A percentile compares a stretch with the other conserved stretches of the same genome.
These are phyloP conservation scores for Chaetomiaceae sp. DNA, from an alignment of 2,329 filamentous ascomycete species.

Conservation along the genomic window DNA sequence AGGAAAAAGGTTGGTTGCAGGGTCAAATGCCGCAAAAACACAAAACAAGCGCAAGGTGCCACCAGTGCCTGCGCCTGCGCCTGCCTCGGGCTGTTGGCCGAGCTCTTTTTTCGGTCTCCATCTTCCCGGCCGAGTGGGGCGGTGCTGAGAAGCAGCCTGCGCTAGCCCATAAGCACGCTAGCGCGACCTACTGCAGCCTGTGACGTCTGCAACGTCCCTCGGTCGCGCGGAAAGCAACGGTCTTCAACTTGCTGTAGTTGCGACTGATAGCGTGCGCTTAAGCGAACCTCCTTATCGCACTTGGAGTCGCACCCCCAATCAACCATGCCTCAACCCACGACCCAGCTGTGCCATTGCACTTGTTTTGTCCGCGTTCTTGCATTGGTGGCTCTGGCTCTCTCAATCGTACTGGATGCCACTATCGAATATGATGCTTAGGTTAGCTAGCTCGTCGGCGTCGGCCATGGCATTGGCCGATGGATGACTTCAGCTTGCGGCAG, in stretches of 20 bases:
- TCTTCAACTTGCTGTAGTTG: background rate
- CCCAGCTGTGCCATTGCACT: no score
- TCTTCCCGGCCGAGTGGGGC: conserved; percentile 21
- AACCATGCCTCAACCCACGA: no score
- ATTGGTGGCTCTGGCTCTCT: no score
- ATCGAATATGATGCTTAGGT: no score
- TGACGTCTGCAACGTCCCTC: conserved; percentile 22
- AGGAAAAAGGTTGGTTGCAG: conserved; percentile 8
- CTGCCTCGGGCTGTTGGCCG: conserved; percentile 20
- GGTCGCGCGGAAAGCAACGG: conserved; percentile 12
- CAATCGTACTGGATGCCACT: no score
- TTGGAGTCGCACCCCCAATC: no score
- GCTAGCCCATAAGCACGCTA: conserved; percentile 9
- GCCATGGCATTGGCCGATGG: background rate
- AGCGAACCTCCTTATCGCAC: no score
- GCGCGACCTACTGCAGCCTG: conserved; percentile 9
- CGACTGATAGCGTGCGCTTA: background rate
- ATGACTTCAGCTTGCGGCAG: background rate
- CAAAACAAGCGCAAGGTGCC: conserved; percentile 12
- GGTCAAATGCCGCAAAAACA: conserved; percentile 15
- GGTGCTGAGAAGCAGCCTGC: conserved; percentile 4
- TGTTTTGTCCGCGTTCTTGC: no score
- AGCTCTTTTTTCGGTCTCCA: conserved; percentile 22
- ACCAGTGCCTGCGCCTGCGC: conserved; percentile 3
- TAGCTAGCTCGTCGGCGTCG: no score